phyloP scores from a whole-genome alignment of 2,329 filamentous ascomycete genomes.

The Capronia coronata region DNA sequence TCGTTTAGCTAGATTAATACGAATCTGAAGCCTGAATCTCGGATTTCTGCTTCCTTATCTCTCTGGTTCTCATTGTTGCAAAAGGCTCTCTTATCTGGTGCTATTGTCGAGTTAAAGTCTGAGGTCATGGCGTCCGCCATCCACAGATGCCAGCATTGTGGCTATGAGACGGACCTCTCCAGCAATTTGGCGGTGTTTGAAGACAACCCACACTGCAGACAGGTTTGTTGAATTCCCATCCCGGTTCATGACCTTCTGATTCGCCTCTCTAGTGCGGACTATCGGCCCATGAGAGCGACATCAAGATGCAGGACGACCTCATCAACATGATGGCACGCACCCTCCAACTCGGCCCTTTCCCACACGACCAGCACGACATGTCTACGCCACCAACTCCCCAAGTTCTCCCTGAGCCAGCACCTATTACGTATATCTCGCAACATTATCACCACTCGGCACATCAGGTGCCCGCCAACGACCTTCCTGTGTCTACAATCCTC shows the following conservation, averaged over 20 bases:
- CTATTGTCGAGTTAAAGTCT: constrained; percentile 13
- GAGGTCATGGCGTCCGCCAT: constrained; percentile 35
- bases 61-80: constrained; percentile 25
- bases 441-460: constrained; percentile 82
- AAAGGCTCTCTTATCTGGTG: constrained; percentile 20
- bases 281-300: constrained; percentile 40
- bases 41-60: constrained; percentile 24
- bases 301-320: constrained; percentile 73
- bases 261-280: constrained; percentile 37
- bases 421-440: constrained; percentile 68
- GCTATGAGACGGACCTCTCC: constrained; percentile 35
- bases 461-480: constrained; percentile 42
- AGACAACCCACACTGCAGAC: constrained; percentile 36
- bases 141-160: constrained; percentile 38
- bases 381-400: constrained; percentile 30
- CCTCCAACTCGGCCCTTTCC: constrained; percentile 52
- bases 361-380: constrained; percentile 34
- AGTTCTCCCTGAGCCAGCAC: constrained; percentile 33
- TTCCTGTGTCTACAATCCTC: constrained; percentile 46
- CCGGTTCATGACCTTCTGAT: constrained; percentile 25
- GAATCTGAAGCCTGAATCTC: constrained; percentile 28
- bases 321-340: constrained; percentile 71
- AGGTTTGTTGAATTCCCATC: constrained; percentile 33
- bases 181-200: constrained; percentile 34
- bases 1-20: constrained; percentile 28